Evolutionary conservation across 2,329 filamentous ascomycete species (phyloP).

Genomic region (Epichloe aotearoae): DNA sequence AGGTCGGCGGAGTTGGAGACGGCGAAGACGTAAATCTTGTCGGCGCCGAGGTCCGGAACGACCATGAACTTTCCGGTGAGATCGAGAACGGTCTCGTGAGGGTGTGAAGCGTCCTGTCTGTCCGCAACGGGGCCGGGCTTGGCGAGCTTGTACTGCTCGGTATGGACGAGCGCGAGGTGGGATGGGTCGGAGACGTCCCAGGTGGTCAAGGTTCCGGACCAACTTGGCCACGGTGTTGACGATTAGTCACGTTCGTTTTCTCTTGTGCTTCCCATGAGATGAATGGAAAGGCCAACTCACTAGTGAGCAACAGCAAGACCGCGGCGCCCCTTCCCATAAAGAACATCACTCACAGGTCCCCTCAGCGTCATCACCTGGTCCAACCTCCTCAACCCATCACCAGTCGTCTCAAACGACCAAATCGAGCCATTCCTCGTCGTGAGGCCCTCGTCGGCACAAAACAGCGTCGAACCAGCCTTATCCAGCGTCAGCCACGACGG

Average conservation of each 20-base stretch:
- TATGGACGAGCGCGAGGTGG: conserved; percentile 23
- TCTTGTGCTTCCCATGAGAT: no score
- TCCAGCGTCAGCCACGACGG: conserved; percentile 50
- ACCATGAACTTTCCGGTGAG: conserved; percentile 50
- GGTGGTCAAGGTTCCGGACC: conserved; percentile 28
- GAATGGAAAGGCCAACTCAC: conserved; percentile 18
- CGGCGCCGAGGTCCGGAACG: conserved; percentile 53
- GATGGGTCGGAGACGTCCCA: conserved; percentile 29
- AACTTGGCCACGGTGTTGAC: conserved; percentile 17
- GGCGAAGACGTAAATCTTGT: conserved; percentile 44
- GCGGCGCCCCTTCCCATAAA: conserved; percentile 28
- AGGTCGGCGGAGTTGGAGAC: conserved; percentile 28
- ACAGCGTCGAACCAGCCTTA: conserved; percentile 33
- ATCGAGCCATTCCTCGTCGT: conserved; percentile 34
- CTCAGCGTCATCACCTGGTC: conserved; percentile 19
- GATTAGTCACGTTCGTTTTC: not conserved
- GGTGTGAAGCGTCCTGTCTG: conserved; percentile 46
- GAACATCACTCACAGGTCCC: conserved; percentile 31
- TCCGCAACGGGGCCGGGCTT: conserved; percentile 24
- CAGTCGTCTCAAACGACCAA: conserved; percentile 22
- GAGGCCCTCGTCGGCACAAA: conserved; percentile 48
- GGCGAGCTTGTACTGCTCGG: conserved; percentile 25
- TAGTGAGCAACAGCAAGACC: conserved; percentile 33
- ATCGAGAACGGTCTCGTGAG: conserved; percentile 52
- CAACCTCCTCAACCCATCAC: conserved; percentile 27